A percentile compares a stretch with the other conserved stretches of the same genome.
phyloP scores from a whole-genome alignment of 371 early-diverging fungal species.

The Mucor circinelloides region DNA sequence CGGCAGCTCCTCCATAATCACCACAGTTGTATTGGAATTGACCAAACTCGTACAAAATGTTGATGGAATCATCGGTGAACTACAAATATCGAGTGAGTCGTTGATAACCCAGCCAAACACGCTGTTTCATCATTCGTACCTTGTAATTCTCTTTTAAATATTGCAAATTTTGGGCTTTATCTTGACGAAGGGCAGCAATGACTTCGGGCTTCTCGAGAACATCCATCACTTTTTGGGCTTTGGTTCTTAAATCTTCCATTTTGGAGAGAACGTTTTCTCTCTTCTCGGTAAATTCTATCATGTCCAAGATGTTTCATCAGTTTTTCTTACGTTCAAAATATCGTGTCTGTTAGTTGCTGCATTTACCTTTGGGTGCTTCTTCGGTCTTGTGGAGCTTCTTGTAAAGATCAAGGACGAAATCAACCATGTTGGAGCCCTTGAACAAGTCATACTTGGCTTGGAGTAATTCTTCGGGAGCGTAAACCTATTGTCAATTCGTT shows the following conservation, averaged over 20 bases:
- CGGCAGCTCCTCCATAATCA: constrained; percentile 88
- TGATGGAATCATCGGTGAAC: constrained; percentile 85
- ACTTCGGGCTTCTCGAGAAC: constrained; percentile 92
- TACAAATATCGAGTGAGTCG: constrained; percentile 22
- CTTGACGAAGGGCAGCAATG: constrained; percentile 85
- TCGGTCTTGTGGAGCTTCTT: constrained; percentile 74
- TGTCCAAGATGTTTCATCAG: not conserved
- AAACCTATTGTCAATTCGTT: constrained; percentile 62
- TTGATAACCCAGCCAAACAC: not conserved
- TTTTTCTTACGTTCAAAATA: not conserved
- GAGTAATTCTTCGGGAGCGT: constrained; percentile 71
- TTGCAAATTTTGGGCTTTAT: constrained; percentile 86
- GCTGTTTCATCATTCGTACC: constrained; percentile 39
- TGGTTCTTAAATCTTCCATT: constrained; percentile 73
- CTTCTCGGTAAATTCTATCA: constrained; percentile 56
- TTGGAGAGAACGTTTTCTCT: constrained; percentile 73
- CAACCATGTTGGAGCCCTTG: constrained; percentile 90
- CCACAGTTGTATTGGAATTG: constrained; percentile 92
- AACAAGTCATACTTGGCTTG: constrained; percentile 89
- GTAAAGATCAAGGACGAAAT: constrained; percentile 82
- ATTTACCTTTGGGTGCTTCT: constrained; percentile 64
- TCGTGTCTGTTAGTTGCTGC: not conserved
- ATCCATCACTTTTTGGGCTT: constrained; percentile 84
- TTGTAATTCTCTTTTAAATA: constrained; percentile 82
- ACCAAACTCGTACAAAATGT: constrained; percentile 83